Base-by-base conservation (phyloP, 2,329 filamentous ascomycete genomes). In the Periconia macrospinosa region DNA sequence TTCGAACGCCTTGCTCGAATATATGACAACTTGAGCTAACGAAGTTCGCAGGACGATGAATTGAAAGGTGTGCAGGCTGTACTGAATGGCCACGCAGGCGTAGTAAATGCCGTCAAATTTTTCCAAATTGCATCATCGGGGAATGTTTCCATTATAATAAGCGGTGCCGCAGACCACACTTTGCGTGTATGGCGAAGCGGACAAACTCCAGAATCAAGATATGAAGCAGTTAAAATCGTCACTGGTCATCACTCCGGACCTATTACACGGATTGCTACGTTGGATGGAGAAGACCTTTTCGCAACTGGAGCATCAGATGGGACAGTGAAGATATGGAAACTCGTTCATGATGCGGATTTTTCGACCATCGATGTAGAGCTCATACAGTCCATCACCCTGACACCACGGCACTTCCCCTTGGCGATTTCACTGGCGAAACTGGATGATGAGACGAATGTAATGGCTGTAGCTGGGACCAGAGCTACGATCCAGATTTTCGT, bases 391-490 rank as follows among this genome's bases (percentile, higher is more conserved):
- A 87, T 97, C 64, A 78, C 81, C 6, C 86, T 92, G 30, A 82
- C 81, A 10, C 92, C 91, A 8, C 88, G 86, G 56, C 95, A 89
- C 74, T 91, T 97, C 61, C 91, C 94, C 1, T 77, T 97, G 30
- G 82, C 89, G 9, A 71, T 96, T 17, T 88, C 92, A 0, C 71
- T 97, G 45, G 84, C 82, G 49, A 72, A 74, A 1, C 79, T 95
- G 1, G 81, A 82, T 15, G 75, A 77, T 1, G 76, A 81, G 13
- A 79, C 81, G 1, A 77, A 88, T 48, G 77, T 93, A 27, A 80
- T 99, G 48, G 93, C 92, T 2, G 86, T 90, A n/a, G 91, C 88
- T 2, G 94, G 94, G 2, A 97, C 94, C 2, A 87, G 84, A 55
- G 88, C 87, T 52, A 83, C 80, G n/a, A 84, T 99, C 45, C 92